Evolutionary conservation across 306 rosid species (phyloP), one percentile per base, ranked within the genome.

Genomic region (Astragalus glycyphyllos): DNA sequence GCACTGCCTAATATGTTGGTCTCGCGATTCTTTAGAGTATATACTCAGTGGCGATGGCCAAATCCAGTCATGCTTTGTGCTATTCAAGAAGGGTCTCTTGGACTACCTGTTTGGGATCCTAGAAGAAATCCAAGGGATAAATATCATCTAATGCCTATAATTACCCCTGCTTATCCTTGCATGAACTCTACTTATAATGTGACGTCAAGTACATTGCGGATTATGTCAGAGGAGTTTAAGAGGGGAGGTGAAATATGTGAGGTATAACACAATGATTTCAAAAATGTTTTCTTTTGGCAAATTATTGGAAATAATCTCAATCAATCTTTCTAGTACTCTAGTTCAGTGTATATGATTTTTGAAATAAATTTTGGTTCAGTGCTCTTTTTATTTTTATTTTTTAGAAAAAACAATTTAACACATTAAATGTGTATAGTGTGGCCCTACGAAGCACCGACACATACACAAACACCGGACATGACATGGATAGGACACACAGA

Each of bases 101-200:
- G 97, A 65, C 91, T 94, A 82, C 86, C 63, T 58, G 75, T 94
- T 75, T 94, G 99, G 99, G 96, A 94, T 89, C 99, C 99, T 57
- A 89, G 99, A 83, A 87, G 89, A 81, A 81, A 94, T 81, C 95
- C 91, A 0, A 89, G 77, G 79, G 99, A 94, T 65, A 77, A 83
- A 74, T 91, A 0, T 73, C 99, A 94, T 79, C 81, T 84, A 74
- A 94, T 94, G 99, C 99, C 99, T 65, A 94, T 94, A 60, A 94
- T 94, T 61, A 94, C 99, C 84, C 99, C 99, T 7, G 97, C 97
- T 80, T 94, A 91, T 88, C 99, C 99, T 68, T 84, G 83, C 73
- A 94, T 94, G 99, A 94, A 94, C 82, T 94, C 99, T 59, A 94
- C 95, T 85, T 94, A 94, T 86, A 94, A 94, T 63, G 99, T 94